Base-by-base conservation (phyloP, 352 stramenopile genomes). In the Phytophthora tubulina region DNA sequence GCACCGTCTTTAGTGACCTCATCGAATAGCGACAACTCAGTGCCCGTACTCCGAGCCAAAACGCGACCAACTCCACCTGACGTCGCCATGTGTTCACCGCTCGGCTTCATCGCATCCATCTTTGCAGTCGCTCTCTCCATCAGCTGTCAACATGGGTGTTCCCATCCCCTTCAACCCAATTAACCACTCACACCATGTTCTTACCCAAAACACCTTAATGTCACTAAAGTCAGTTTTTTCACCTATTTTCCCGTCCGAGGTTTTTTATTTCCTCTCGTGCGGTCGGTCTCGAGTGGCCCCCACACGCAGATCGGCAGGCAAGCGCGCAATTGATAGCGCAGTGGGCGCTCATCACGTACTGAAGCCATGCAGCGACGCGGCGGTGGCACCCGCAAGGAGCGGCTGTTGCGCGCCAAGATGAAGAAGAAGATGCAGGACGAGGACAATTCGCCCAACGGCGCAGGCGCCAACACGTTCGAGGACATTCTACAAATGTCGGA, bases 401-500 rank as follows among this genome's bases (percentile, higher is more conserved):
- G 89, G 35, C 70, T 96, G 56, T 70, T 96, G 81, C 89, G 89
- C 65, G 89, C 89, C 74, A 94, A 94, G 64, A 81, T 92, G 68
- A 96, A 95, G 82, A 96, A 96, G 75, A 95, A 95, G 74, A 81
- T 86, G 73, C 75, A 86, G 69, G 85, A 94, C 48, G 82, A 93
- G 30, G 86, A 88, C 42, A 79, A 75, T 48, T 65, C 80, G 50
- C 48, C 75, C 42, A 53, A 71, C 27, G 79, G 76, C 56, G 72
- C 58, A n/a, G 64, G 69, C 8, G 70, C 70, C 38, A 62, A 73
- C 30, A 92, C 85, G 51, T 92, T 93, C 73, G 90, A 97, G 73
- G 90, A 97, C 80, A 94, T 97, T 67, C 54, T 97, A 72, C 89
- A 96, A 63, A 95, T 97, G 87, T 93, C 85, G 52, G 91, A 97